phyloP scores from a whole-genome alignment of 257 asterid species.

The Nicotiana paniculata region DNA sequence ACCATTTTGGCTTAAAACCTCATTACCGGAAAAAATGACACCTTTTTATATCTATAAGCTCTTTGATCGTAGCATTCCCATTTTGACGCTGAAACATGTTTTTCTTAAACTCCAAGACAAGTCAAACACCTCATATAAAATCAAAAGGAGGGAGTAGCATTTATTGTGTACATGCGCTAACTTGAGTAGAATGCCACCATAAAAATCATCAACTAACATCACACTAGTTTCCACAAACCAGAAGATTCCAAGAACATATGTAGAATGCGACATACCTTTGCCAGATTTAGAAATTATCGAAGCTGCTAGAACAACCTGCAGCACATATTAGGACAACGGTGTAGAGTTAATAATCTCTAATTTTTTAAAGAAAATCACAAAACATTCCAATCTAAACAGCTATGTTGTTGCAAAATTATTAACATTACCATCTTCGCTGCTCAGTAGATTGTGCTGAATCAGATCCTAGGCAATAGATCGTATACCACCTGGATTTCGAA shows the following conservation, averaged over 20 bases:
- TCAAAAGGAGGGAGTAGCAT: background rate
- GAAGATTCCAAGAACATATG: background rate
- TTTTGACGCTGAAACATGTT: background rate
- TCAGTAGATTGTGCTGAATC: background rate
- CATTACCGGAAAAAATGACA: background rate
- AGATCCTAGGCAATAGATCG: background rate
- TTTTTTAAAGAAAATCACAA: background rate
- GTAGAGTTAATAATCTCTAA: background rate
- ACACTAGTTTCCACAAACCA: background rate
- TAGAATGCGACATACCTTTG: conserved; percentile 47
- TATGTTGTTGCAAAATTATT: background rate
- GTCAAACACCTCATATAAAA: background rate
- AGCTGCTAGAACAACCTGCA: conserved; percentile 93
- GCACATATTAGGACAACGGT: background rate
- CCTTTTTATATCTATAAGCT: background rate
- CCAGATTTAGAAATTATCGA: conserved; percentile 82
- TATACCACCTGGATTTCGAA: conserved; percentile 4
- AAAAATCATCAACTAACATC: background rate
- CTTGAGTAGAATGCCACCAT: background rate
- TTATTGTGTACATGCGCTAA: background rate
- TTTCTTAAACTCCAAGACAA: background rate
- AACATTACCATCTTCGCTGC: conserved; percentile 4
- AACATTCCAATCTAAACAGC: background rate
- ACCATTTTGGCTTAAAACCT: too few species aligned
- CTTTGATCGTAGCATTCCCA: background rate